These are phyloP conservation scores for Aspergillus coremiiformis DNA, from an alignment of 495 filamentous ascomycete species.

Conservation along the genomic window DNA sequence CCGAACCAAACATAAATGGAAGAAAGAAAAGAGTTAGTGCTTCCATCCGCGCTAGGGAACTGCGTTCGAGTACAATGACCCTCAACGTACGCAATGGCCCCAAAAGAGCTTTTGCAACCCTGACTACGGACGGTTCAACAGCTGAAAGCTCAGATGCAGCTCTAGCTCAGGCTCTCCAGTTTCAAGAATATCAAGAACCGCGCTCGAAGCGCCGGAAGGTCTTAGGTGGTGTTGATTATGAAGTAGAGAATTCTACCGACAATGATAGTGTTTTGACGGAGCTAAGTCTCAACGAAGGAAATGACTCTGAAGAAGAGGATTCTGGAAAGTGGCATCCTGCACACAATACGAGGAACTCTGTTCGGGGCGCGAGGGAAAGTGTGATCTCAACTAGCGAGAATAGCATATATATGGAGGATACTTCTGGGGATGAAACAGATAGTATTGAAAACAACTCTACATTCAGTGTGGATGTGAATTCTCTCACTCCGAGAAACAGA, in stretches of 20 bases:
- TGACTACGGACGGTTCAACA: conserved; percentile 25
- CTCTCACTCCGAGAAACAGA: neutral
- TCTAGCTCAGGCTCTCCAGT: conserved; percentile 53
- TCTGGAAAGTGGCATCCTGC: conserved; percentile 5
- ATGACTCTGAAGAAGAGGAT: conserved; percentile 8
- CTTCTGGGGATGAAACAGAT: neutral
- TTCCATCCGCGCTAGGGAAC: conserved; percentile 31
- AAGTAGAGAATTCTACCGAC: conserved; percentile 9
- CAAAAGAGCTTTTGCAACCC: conserved; percentile 26
- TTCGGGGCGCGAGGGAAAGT: neutral
- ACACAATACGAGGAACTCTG: conserved; percentile 13
- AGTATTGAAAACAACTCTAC: conserved; percentile 8
- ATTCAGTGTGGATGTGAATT: conserved; percentile 6
- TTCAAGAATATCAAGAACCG: conserved; percentile 49
- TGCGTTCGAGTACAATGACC: conserved; percentile 35
- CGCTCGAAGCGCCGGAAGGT: conserved; percentile 22
- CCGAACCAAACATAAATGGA: conserved; percentile 26
- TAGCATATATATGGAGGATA: conserved; percentile 4
- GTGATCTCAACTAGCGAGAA: conserved; percentile 7
- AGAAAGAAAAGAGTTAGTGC: conserved; percentile 30
- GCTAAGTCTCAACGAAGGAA: conserved; percentile 12
- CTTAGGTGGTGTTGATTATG: conserved; percentile 1
- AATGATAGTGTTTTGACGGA: conserved; percentile 13
- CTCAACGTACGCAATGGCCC: conserved; percentile 23
- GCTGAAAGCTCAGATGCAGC: conserved; percentile 43